Base-by-base conservation (phyloP, 2,329 filamentous ascomycete genomes). In the Falciphora oryzae region DNA sequence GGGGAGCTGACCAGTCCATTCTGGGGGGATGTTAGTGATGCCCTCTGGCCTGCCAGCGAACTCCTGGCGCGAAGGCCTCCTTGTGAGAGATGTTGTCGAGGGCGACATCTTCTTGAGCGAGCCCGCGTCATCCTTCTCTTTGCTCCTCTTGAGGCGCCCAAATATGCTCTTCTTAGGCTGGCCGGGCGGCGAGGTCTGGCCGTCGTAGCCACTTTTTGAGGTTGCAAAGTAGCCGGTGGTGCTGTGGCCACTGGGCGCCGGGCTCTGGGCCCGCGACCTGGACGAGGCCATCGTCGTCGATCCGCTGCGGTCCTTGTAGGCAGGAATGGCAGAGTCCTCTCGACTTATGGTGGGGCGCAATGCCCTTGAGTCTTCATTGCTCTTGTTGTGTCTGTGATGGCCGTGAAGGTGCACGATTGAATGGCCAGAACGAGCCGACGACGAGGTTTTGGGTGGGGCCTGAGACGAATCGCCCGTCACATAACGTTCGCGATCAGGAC, bases 211-310 rank as follows among this genome's bases (percentile, higher is more conserved):
- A 76, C 82, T 72, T 71, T 80, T 81, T 74, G 81, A 73, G 76
- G 84, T 58, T 10, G 27, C 76, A 79, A 73, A 72, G 63, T 76
- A 77, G 25, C 62, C 62, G 16, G 50, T 32, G 53, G 69, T 83
- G 72, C 89, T 92, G 69, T 84, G 85, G 57, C 85, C 81, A 75
- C 91, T 95, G 10, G 93, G 90, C 0, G 92, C 91, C 31, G 93
- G 92, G 75, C 93, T 96, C 66, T 90, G 85, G 16, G 91, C 88
- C 68, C 93, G 88, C 28, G 82, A 81, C 67, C 77, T 77, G 61
- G 79, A 74, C 69, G 73, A 69, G 79, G 83, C 73, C 81, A 82
- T 72, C 65, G 68, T 71, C 61, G 72, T 78, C 57, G 80, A 80
- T 62, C 75, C 77, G 44, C 76, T 80, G 65, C 82, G 82, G 66